Conservation (phyloP, 2,329 filamentous ascomycete species). For the Grosmannia penicillata region DNA sequence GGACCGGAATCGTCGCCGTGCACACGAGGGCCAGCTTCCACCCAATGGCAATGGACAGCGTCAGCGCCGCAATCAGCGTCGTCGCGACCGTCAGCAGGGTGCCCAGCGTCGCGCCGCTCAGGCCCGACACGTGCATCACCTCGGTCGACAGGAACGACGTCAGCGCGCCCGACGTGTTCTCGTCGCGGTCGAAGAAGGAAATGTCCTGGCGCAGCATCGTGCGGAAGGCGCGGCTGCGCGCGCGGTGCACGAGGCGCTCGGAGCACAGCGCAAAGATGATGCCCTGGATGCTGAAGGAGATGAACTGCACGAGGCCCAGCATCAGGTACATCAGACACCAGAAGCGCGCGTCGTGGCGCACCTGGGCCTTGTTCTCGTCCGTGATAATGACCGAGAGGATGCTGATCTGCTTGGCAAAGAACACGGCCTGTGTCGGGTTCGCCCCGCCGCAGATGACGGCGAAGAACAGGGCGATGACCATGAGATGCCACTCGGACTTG, state of each 20-base stretch:
- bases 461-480: slow-evolving; percentile 60
- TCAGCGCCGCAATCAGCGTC: slow-evolving; percentile 61
- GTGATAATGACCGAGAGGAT: slow-evolving; percentile 24
- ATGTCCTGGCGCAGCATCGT: slow-evolving; percentile 88
- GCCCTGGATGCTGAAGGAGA: slow-evolving; percentile 55
- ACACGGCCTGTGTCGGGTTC: slow-evolving; percentile 48
- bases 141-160: slow-evolving; percentile 83
- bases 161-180: slow-evolving; percentile 78
- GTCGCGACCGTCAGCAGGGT: slow-evolving; percentile 70
- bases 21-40: slow-evolving; percentile 30
- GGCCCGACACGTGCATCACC: slow-evolving; percentile 74
- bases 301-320: slow-evolving; percentile 58
- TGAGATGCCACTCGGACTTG: slow-evolving; percentile 50
- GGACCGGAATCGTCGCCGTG: slow-evolving; percentile 22
- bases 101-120: slow-evolving; percentile 76
- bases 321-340: slow-evolving; percentile 85
- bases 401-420: slow-evolving; percentile 81
- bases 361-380: slow-evolving; percentile 31
- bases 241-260: slow-evolving; percentile 71
- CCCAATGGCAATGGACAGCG: slow-evolving; percentile 25
- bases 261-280: slow-evolving; percentile 70
- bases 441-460: slow-evolving; percentile 66
- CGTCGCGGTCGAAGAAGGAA: slow-evolving; percentile 75
- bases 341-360: slow-evolving; percentile 63
- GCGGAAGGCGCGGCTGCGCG: slow-evolving; percentile 70